Evolutionary conservation across 768 basidiomycete species (phyloP).

Genomic region (Suillus weaverae): DNA sequence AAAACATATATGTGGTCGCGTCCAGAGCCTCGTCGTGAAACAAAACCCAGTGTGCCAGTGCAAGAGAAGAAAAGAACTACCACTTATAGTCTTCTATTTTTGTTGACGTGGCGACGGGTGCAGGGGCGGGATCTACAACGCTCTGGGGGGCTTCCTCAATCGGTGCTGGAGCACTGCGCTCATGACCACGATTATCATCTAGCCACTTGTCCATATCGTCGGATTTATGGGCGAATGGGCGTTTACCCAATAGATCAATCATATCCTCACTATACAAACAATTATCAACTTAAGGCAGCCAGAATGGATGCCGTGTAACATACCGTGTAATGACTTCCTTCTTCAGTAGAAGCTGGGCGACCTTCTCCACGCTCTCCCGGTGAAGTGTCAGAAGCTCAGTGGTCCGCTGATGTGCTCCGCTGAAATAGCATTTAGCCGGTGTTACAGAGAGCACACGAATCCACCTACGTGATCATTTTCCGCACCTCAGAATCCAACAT

Average conservation of each 20-base stretch:
- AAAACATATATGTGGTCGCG: conserved; percentile 10
- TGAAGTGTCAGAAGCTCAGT: conserved; percentile 78
- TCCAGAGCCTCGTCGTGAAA: conserved; percentile 8
- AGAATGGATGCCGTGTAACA: conserved; percentile 20
- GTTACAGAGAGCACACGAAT: conserved; percentile 5
- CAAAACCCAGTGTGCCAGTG: not conserved
- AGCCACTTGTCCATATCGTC: conserved; percentile 99
- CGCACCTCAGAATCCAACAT: conserved; percentile 89
- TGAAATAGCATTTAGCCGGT: conserved; percentile 26
- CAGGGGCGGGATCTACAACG: conserved; percentile 43
- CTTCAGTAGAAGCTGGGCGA: conserved; percentile 85
- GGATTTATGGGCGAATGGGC: conserved; percentile 71
- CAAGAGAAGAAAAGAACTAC: conserved; percentile 5
- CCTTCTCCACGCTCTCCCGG: conserved; percentile 87
- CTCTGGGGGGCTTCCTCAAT: conserved; percentile 48
- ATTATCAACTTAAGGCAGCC: conserved; percentile 7
- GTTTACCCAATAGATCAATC: conserved; percentile 78
- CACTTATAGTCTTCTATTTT: conserved; percentile 33
- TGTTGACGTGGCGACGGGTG: conserved; percentile 48
- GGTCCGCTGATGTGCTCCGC: conserved; percentile 81
- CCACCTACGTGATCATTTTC: conserved; percentile 84
- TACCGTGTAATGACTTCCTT: conserved; percentile 96
- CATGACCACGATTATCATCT: conserved; percentile 68
- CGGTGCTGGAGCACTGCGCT: conserved; percentile 65
- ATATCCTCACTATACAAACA: conserved; percentile 70